Percentiles rank a stretch among this genome's conserved stretches.
Conservation (phyloP, 163 green algal genomes). For the Coccomyxa subellipsoidea region DNA sequence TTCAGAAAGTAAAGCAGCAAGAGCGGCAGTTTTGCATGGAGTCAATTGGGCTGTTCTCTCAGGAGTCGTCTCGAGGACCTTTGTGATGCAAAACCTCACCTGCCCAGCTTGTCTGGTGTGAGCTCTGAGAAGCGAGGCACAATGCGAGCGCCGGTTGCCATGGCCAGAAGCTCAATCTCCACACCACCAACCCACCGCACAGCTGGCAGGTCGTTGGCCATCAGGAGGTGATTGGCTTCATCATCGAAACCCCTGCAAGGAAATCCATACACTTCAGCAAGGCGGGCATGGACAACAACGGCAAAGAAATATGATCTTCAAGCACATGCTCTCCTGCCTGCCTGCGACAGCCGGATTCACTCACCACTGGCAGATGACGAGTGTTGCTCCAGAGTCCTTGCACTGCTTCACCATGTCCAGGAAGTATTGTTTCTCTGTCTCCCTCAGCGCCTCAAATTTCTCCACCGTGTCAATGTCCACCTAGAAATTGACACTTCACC, state of each 20-base stretch:
- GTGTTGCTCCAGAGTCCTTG: conserved; percentile 84
- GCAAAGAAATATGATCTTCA: too few relatives aligned
- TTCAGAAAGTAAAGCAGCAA: conserved; percentile 22
- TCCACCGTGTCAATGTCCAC: conserved; percentile 97
- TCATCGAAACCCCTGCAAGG: conserved; percentile 87
- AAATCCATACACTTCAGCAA: not conserved
- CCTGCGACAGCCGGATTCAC: not conserved
- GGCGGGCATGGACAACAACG: too few relatives aligned
- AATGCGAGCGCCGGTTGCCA: conserved; percentile 95
- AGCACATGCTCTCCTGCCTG: too few relatives aligned
- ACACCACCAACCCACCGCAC: conserved; percentile 97
- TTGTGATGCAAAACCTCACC: not conserved
- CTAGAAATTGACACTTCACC: too few relatives aligned
- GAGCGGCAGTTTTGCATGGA: not conserved
- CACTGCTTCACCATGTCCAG: conserved; percentile 96
- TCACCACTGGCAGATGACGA: conserved; percentile 97
- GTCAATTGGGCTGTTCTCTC: not conserved
- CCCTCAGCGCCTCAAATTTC: conserved; percentile 92
- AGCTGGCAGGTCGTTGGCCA: conserved; percentile 86
- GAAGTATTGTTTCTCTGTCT: conserved; percentile 94
- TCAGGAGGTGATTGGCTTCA: conserved; percentile 97
- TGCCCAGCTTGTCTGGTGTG: conserved; percentile 88
- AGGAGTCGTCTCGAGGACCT: not conserved
- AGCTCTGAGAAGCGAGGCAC: conserved; percentile 94
- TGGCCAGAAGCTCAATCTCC: conserved; percentile 96